Base-by-base conservation (phyloP, 2,329 filamentous ascomycete species). In the Colletotrichum sublineola region DNA sequence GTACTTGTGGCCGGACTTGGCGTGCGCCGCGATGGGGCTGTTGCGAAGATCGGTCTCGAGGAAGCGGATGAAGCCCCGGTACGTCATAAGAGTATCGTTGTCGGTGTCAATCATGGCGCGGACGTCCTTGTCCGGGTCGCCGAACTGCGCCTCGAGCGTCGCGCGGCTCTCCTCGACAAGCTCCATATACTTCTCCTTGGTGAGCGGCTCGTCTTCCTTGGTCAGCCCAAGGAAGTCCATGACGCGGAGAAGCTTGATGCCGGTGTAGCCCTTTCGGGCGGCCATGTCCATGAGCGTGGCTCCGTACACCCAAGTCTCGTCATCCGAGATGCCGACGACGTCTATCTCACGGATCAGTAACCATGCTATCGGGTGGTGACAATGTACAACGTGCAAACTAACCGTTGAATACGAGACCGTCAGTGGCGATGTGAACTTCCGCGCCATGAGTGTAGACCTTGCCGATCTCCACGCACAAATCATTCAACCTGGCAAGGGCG, bases 241-340 rank as follows among this genome's bases (percentile, higher is more conserved):
- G 66, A 85, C 75, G 9, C 81, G 81, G 50, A 80, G 77, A 50
- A 83, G 81, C 63, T 79, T 79, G 65, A 83, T 75, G 63, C 80
- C 75, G 11, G 74, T 74, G 40, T 80, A 79, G 20, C 75, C 77
- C 52, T 78, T 80, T 29, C 80, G 76, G 1, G 75, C 63, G 0
- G 81, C 80, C 77, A 84, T 81, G 15, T 78, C 68, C 57, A 81
- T 80, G 12, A 84, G 74, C 1, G 76, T 75, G 63, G 82, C 77
- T 15, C 82, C 81, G 67, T 84, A 84, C 29, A 78, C 76, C 82
- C 82, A 85, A 1, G 83, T 82, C 3, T 78, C 80, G 2, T 80
- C 78, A 58, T 85, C 84, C 0, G 82, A 75, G 14, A 85, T 80
- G 5, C 81, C 80, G 2, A 85, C 75, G 0, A 85, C 76, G 73